A percentile compares a stretch with the other conserved stretches of the same genome.
phyloP scores from a whole-genome alignment of 2,329 filamentous ascomycete species.

The Beauveria scarabaeidicola region DNA sequence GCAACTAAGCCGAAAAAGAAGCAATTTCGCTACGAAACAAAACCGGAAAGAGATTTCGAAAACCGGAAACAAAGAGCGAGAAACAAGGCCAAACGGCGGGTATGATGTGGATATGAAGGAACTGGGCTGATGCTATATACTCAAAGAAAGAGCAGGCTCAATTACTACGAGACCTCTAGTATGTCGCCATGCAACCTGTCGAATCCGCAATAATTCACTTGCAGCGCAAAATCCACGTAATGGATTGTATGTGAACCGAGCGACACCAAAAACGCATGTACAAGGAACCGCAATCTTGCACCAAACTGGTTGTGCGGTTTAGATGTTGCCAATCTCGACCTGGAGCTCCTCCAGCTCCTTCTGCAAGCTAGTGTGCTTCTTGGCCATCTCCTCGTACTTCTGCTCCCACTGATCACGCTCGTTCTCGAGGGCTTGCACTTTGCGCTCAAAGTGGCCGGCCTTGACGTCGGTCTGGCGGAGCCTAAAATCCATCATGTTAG shows the following conservation, averaged over 20 bases:
- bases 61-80: constrained; percentile 64
- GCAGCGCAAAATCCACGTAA: constrained; percentile 1
- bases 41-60: constrained; percentile 70
- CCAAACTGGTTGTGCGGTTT: constrained; percentile 27
- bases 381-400: constrained; percentile 96
- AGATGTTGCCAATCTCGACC: constrained; percentile 88
- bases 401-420: constrained; percentile 89
- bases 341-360: constrained; percentile 91
- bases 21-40: constrained; percentile 89
- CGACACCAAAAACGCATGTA: constrained; percentile 5
- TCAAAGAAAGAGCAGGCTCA: constrained; percentile 8
- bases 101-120: background rate
- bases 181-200: constrained; percentile 9
- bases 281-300: background rate
- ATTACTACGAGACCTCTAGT: constrained; percentile 11
- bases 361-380: constrained; percentile 76
- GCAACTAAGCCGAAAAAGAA: constrained; percentile 69
- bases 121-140: constrained; percentile 10
- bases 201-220: constrained; percentile 8
- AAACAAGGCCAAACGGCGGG: constrained; percentile 30
- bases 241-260: background rate
- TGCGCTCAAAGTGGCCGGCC: constrained; percentile 97
- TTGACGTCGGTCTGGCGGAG: constrained; percentile 99
- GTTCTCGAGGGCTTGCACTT: constrained; percentile 91
- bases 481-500: constrained; percentile 39